Percentiles rank a stretch among this genome's conserved stretches.
Conservation (phyloP, 2,329 filamentous ascomycete genomes). For the Golovinomyces cichoracearum region DNA sequence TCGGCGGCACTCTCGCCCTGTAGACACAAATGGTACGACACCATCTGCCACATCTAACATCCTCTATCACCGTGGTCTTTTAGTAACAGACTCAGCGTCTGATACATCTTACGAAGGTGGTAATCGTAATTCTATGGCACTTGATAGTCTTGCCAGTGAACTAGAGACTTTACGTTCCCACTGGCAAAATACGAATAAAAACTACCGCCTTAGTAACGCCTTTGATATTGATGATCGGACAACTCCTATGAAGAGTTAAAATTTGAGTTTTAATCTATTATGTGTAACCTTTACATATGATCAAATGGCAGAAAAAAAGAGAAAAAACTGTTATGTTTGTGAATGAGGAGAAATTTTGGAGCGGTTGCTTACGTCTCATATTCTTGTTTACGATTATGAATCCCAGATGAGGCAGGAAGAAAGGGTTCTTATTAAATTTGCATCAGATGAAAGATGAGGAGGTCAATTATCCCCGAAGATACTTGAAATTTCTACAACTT, state of each 20-base stretch:
- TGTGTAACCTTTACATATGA: too few relatives aligned
- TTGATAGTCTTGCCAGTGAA: constrained; percentile 79
- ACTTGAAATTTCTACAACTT: too few relatives aligned
- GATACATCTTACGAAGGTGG: constrained; percentile 25
- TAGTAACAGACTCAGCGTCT: constrained; percentile 30
- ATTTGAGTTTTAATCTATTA: too few relatives aligned
- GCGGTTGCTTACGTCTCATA: too few relatives aligned
- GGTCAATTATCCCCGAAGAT: too few relatives aligned
- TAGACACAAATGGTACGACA: constrained; percentile 16
- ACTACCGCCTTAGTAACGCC: constrained; percentile 67
- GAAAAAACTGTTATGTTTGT: too few relatives aligned
- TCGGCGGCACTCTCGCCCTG: constrained; percentile 43
- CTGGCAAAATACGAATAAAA: constrained; percentile 91
- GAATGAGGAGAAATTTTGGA: too few relatives aligned
- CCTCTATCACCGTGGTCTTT: constrained; percentile 16
- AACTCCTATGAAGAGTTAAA: constrained; percentile 2
- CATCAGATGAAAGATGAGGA: too few relatives aligned
- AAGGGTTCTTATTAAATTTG: too few relatives aligned
- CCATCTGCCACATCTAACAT: constrained; percentile 13
- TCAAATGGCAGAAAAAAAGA: too few relatives aligned
- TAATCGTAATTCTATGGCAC: constrained; percentile 39
- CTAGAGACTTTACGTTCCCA: constrained; percentile 71
- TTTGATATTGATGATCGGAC: constrained; percentile 43
- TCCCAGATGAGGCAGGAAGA: too few relatives aligned
- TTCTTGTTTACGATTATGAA: too few relatives aligned